Evolutionary conservation across 108 stramenopile genomes (phyloP), one percentile per base, ranked within the genome.

Genomic region (Conticribra weissflogii): DNA sequence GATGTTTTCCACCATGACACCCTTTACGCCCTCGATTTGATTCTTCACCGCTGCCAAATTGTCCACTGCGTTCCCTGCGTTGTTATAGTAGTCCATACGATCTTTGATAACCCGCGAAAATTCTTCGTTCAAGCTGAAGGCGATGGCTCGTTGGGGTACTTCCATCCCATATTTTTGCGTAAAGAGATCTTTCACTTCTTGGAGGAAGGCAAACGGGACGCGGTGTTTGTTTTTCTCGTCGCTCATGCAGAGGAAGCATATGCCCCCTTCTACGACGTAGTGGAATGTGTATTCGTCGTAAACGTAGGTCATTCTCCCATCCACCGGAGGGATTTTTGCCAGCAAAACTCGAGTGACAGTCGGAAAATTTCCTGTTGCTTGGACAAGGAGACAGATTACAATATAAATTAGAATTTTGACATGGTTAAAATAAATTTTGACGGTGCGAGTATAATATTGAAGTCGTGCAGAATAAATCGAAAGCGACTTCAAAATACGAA

Each of bases 1-100:
- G 79, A 99, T 97, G 58, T 98, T 99, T 59, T 98, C 86, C 8
- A 99, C 93, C 97, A 98, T 98, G 48, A 91, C 91, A 33, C 83
- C 88, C 69, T 96, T 95, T 34, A 98, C 98, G 54, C 95, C 94
- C 46, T 98, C 98, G 66, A 99, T 89, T 69, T 97, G 95, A 50
- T 68, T 78, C 72, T 97, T 91, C 66, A 97, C 95, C 21, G 73
- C 71, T 5, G 84, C 84, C 22, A 97, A 82, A 41, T 85, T 83
- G 72, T 97, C 96, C 68, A 92, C 82, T 24, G 87, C 83, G 50
- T 89, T 88, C 29, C 88, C 91, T 17, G 85, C 91, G 24, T 85
- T 88, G 77, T 96, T 97, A 71, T 85, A 97, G 63, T 86, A 93
- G 19, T 96, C 88, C 96, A 97, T 96, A 19, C 92, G 90, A 23